phyloP scores from a whole-genome alignment of 2,329 filamentous ascomycete species.

The Grosmannia penicillata region DNA sequence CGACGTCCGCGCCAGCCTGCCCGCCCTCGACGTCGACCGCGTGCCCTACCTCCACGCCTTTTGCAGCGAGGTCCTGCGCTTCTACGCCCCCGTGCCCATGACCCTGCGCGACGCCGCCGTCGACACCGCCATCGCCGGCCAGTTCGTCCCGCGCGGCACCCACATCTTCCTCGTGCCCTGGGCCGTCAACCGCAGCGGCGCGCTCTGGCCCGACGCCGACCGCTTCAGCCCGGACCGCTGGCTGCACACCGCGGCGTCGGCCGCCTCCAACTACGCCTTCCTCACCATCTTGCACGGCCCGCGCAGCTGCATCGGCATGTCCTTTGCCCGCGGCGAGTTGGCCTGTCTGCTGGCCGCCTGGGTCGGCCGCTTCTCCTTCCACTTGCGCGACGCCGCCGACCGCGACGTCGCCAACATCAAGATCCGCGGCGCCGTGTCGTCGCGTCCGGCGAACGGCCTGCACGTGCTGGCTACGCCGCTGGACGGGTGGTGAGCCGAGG shows the following conservation, averaged over 20 bases:
- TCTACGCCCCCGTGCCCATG: slow-evolving; percentile 55
- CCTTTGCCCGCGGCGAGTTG: slow-evolving; percentile 73
- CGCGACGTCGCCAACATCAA: slow-evolving; percentile 51
- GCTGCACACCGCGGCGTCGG: slow-evolving; percentile 41
- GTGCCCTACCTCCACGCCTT: slow-evolving; percentile 72
- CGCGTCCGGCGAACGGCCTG: slow-evolving; percentile 58
- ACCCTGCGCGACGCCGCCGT: slow-evolving; percentile 51
- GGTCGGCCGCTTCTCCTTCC: slow-evolving; percentile 60
- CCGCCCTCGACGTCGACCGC: slow-evolving; percentile 43
- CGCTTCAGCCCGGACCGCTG: slow-evolving; percentile 71
- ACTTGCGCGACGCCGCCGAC: slow-evolving; percentile 39
- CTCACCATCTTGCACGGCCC: slow-evolving; percentile 80
- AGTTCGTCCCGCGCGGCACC: slow-evolving; percentile 56
- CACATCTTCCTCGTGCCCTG: slow-evolving; percentile 47
- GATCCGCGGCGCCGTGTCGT: slow-evolving; percentile 57
- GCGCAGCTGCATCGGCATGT: slow-evolving; percentile 68
- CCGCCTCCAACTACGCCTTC: slow-evolving; percentile 59
- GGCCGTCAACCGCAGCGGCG: slow-evolving; percentile 54
- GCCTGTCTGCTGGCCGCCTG: slow-evolving; percentile 66
- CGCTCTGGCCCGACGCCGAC: slow-evolving; percentile 59
- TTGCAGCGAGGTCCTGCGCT: slow-evolving; percentile 61
- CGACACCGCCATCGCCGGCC: slow-evolving; percentile 50
- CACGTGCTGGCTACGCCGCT: slow-evolving; percentile 50
- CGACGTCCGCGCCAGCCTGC: slow-evolving; percentile 50
- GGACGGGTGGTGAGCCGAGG: slow-evolving; percentile 55